These are phyloP conservation scores for Quercus gilva DNA, from an alignment of 306 rosid species.

Conservation along the genomic window DNA sequence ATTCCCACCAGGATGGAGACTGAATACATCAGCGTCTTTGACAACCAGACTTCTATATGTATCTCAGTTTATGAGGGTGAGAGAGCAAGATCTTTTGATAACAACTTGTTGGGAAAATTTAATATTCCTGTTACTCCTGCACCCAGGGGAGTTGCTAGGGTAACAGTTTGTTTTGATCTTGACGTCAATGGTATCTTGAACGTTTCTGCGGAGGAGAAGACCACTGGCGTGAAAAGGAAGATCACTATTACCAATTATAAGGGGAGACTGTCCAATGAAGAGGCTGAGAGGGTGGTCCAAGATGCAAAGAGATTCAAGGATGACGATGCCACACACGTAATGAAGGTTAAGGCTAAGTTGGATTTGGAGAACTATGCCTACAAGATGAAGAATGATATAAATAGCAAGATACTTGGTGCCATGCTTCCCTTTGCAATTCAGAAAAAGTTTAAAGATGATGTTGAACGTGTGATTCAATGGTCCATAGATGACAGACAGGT, in stretches of 20 bases:
- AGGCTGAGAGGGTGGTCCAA: not conserved
- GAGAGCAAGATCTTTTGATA: too few relatives aligned
- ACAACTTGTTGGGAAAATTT: too few relatives aligned
- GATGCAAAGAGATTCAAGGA: constrained; percentile 16
- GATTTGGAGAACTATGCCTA: constrained; percentile 2
- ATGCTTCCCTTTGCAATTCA: not conserved
- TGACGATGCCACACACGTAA: constrained; percentile 15
- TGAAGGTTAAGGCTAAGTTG: constrained; percentile 19
- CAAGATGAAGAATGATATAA: not conserved
- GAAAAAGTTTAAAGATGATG: constrained; percentile 14
- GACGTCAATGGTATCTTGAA: too few relatives aligned
- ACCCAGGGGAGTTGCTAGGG: too few relatives aligned
- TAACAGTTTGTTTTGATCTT: too few relatives aligned
- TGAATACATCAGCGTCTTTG: not conserved
- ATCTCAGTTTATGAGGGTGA: not conserved
- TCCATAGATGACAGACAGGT: not conserved
- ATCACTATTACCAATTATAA: too few relatives aligned
- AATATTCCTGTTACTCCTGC: too few relatives aligned
- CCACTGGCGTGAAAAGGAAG: too few relatives aligned
- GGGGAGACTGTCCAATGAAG: too few relatives aligned
- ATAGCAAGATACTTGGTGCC: constrained; percentile 10
- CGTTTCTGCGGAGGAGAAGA: too few relatives aligned
- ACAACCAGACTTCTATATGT: constrained; percentile 12
- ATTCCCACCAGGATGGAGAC: not conserved
- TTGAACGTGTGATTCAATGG: constrained; percentile 18